phyloP scores from a whole-genome alignment of 345 rosid species.

The Syzygium aromaticum region DNA sequence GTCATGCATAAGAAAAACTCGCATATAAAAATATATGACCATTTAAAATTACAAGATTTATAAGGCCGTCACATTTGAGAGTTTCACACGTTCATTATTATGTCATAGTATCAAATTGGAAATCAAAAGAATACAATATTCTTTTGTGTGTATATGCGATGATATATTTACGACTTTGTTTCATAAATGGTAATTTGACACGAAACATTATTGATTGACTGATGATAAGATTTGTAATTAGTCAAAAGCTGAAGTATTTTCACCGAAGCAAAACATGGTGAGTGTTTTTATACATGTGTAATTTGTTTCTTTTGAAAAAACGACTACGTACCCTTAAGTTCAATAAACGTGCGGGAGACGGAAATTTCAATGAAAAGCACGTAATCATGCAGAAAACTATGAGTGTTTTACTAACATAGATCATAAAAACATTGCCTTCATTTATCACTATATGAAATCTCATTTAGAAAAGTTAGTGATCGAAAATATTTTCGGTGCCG shows the following conservation, averaged over 20 bases:
- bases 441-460: accelerated
- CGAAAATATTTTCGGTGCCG: background rate
- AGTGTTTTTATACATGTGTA: background rate
- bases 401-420: background rate
- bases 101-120: background rate
- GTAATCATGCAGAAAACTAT: accelerated
- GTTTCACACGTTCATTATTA: background rate
- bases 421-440: background rate
- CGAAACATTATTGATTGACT: background rate
- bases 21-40: background rate
- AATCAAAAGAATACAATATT: background rate
- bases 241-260: accelerated
- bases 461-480: accelerated
- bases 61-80: background rate
- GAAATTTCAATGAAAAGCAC: background rate
- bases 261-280: accelerated
- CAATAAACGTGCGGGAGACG: background rate
- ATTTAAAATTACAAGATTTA: background rate
- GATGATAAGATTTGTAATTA: background rate
- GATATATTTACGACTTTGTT: background rate
- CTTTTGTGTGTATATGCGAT: background rate
- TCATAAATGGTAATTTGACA: background rate
- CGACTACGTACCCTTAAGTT: background rate
- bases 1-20: background rate
- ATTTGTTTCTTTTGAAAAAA: background rate